Evolutionary conservation across 305 asterid species (phyloP), one percentile per base, ranked within the genome.

Genomic region (Lippia alba): DNA sequence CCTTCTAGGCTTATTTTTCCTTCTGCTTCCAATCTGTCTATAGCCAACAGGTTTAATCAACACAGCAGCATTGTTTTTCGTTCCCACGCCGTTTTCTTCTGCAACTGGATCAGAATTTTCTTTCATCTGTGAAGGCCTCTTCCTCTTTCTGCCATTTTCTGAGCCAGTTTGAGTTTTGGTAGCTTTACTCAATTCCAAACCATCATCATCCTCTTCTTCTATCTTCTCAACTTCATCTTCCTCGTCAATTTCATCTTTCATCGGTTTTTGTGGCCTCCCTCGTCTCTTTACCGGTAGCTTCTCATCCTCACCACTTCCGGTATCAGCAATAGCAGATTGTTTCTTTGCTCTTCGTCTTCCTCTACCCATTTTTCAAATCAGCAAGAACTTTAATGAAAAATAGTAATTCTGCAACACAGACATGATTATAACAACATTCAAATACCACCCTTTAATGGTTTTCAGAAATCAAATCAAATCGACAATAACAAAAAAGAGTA

Each of bases 1-100:
- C 12, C 97, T 81, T 14, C 94, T 85, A 48, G 97, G 97, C 79
- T 90, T 92, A 80, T 80, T 92, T 85, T 92, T 92, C 86, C 97
- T 86, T 70, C 96, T 71, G 79, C 96, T 92, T 45, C 97, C 92
- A 0, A 34, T 83, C 63, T 79, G 94, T 74, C 97, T 86, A 73
- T 67, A 90, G 61, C 96, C 94, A 72, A 78, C 85, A 14, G 84
- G 57, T 73, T 79, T 79, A 34, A 86, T 77, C 48, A 74, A 61
- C 39, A 79, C 84, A 44, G 70, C 54, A 2, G 84, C 62, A 59
- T 70, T 80, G 54, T 69, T 56, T 71, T 85, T 78, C 6, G 62
- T 65, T 53, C 65, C 75, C n/a, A 64, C 0, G 0, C 80, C 84
- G 66, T 76, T 81, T 76, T 90, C 96, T 62, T 75, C 89, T 44